phyloP scores from a whole-genome alignment of 139 green algal genomes.

The Micractinium sp. region DNA sequence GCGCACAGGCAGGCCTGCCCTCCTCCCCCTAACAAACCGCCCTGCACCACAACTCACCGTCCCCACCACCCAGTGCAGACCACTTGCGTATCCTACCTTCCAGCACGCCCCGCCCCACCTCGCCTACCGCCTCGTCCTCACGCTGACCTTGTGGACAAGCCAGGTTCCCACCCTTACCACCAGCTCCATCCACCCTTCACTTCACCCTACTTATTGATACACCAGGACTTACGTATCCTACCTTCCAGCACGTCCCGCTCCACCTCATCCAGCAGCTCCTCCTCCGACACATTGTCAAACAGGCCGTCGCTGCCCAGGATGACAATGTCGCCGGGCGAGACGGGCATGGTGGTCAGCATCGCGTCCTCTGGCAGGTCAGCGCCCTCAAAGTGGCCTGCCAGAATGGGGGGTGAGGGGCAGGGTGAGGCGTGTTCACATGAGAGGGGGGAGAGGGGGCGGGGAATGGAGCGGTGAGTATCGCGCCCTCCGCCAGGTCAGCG shows the following conservation, averaged over 20 bases:
- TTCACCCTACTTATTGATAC: too few relatives aligned
- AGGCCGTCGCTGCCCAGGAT: conserved; percentile 91
- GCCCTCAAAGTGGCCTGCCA: conserved; percentile 19
- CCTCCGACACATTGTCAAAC: conserved; percentile 89
- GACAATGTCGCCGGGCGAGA: conserved; percentile 83
- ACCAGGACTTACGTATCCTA: conserved; percentile 6
- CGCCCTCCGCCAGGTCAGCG: conserved; percentile 62
- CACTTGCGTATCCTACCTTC: conserved; percentile 17
- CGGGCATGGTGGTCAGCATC: conserved; percentile 74
- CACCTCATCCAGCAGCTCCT: conserved; percentile 67
- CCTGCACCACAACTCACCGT: too few relatives aligned
- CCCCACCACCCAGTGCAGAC: too few relatives aligned
- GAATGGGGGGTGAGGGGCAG: too few relatives aligned
- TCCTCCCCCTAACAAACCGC: too few relatives aligned
- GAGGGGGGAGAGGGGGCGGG: not conserved
- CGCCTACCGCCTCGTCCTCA: too few relatives aligned
- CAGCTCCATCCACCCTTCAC: too few relatives aligned
- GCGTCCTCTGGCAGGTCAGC: conserved; percentile 67
- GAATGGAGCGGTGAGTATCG: conserved; percentile 75
- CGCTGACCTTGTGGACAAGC: too few relatives aligned
- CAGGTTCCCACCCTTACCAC: too few relatives aligned
- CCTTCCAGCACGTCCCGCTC: conserved; percentile 17
- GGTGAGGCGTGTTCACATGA: not conserved
- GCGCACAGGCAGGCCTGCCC: too few relatives aligned
- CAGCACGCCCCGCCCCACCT: not conserved